phyloP scores from a whole-genome alignment of 192 early-diverging fungal species.

The Linnemannia zychae region DNA sequence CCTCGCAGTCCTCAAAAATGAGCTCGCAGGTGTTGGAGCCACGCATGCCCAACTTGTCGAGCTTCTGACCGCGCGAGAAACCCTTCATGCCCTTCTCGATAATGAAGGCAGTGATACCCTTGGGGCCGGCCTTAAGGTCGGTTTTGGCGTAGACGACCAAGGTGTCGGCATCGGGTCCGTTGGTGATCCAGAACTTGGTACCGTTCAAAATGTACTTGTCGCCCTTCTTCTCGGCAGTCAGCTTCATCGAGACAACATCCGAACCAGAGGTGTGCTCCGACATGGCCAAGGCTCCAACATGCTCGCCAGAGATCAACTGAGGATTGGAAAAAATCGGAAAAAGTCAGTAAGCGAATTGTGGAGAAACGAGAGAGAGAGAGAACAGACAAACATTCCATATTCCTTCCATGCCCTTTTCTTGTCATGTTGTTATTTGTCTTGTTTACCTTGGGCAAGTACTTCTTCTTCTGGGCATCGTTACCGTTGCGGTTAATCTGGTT shows the following conservation, averaged over 20 bases:
- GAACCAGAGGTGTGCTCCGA: constrained; percentile 91
- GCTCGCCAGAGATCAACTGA: constrained; percentile 86
- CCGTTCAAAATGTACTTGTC: constrained; percentile 90
- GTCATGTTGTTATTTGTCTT: not conserved
- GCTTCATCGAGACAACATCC: constrained; percentile 94
- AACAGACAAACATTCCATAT: not conserved
- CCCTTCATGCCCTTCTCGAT: constrained; percentile 91
- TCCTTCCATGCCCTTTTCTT: constrained; percentile 7
- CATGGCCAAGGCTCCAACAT: constrained; percentile 95
- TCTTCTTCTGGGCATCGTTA: constrained; percentile 86
- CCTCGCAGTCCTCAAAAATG: constrained; percentile 93
- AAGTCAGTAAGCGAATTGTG: not conserved
- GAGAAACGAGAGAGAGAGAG: not conserved
- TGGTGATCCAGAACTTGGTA: constrained; percentile 98
- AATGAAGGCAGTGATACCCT: constrained; percentile 95
- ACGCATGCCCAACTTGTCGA: constrained; percentile 97
- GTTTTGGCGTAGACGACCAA: constrained; percentile 96
- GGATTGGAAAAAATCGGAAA: not conserved
- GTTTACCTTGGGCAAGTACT: constrained; percentile 86
- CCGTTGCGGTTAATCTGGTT: constrained; percentile 97
- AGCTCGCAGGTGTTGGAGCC: constrained; percentile 96
- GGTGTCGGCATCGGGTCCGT: constrained; percentile 91
- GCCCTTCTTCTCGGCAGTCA: constrained; percentile 86
- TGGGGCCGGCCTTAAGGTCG: constrained; percentile 78
- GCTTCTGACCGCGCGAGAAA: constrained; percentile 87